A percentile compares a stretch with the other conserved stretches of the same genome.
phyloP scores from a whole-genome alignment of 176 grass and related monocot species.

The Oryza meyeriana region DNA sequence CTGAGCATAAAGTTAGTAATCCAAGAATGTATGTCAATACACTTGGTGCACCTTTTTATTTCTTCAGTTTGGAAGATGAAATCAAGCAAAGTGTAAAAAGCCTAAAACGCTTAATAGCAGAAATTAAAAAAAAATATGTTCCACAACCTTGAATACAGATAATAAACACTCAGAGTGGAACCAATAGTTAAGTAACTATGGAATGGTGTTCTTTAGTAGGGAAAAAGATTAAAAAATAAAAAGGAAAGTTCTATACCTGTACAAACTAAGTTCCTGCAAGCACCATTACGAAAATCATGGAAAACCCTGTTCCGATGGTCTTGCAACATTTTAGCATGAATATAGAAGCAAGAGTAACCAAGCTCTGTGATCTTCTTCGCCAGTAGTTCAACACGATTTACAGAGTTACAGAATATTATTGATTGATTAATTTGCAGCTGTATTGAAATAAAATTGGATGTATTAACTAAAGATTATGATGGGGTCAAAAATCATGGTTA shows the following conservation, averaged over 20 bases:
- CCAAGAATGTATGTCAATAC: not conserved
- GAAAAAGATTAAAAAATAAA: not conserved
- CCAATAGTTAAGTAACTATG: slow-evolving; percentile 8
- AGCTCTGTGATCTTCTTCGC: slow-evolving; percentile 97
- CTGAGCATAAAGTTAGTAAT: not conserved
- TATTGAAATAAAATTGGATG: slow-evolving; percentile 23
- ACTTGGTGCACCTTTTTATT: not conserved
- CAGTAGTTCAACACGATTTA: slow-evolving; percentile 91
- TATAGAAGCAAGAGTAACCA: slow-evolving; percentile 96
- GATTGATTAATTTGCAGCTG: slow-evolving; percentile 99
- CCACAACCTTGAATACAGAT: not conserved
- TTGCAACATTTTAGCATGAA: slow-evolving; percentile 99
- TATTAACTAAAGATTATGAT: slow-evolving; percentile 11
- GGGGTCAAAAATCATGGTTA: not conserved
- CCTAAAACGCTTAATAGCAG: not conserved
- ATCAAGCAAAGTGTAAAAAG: not conserved
- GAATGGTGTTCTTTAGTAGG: not conserved
- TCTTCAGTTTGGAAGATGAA: not conserved
- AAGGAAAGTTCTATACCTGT: slow-evolving; percentile 51
- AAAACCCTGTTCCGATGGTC: slow-evolving; percentile 93
- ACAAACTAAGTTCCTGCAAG: slow-evolving; percentile 95
- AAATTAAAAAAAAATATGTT: not conserved
- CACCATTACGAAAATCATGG: slow-evolving; percentile 95
- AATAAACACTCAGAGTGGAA: not conserved
- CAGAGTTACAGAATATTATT: slow-evolving; percentile 96